Base-by-base conservation (phyloP, 1,284 basidiomycete genomes). In the Rhodotorula sp. region DNA sequence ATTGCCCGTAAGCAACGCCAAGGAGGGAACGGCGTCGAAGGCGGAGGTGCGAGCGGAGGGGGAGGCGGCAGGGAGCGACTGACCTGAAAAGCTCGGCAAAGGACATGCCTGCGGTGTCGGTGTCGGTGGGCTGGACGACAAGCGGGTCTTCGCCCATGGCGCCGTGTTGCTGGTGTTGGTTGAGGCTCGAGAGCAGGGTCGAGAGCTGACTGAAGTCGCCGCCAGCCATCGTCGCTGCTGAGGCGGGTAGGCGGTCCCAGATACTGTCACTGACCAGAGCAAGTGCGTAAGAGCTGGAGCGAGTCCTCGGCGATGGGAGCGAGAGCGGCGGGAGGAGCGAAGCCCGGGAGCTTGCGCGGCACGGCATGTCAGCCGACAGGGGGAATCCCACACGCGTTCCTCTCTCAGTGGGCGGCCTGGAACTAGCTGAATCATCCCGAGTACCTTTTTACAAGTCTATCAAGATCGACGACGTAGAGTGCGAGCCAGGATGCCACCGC, bases 41-140 rank as follows among this genome's bases (percentile, higher is more conserved):
- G 44, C 15, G 44, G 19, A 17, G 44, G 13, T 13, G 22, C 5
- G 50, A 29, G n/a, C 15, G 21, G n/a, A 32, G 10, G 4, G 44
- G 44, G n/a, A 1, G 56, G 15, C 15, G 17, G 15, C 48, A 21
- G 55, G n/a, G 32, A n/a, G 51, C 22, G 10, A 46, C 67, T 48
- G 4, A 72, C 71, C 71, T 72, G 67, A 72, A 72, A 15, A 72
- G 61, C 34, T 72, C 66, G 1, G 64, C 53, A 39, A 69, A 69
- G 17, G 41, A 37, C 64, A 72, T 62, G 36, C 66, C 70, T 0
- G 39, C 29, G 0, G 70, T 68, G 34, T 69, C 50, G 29, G 55
- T n/a, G 63, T 62, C 61, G 39, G 22, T 54, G 22, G 66, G 34
- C 27, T 64, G 53, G 32, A 55, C 66, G 15, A 56, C 58, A 25